Evolutionary conservation across 495 filamentous ascomycete species (phyloP), one percentile per base, ranked within the genome.

Genomic region (Penicillium roqueforti): DNA sequence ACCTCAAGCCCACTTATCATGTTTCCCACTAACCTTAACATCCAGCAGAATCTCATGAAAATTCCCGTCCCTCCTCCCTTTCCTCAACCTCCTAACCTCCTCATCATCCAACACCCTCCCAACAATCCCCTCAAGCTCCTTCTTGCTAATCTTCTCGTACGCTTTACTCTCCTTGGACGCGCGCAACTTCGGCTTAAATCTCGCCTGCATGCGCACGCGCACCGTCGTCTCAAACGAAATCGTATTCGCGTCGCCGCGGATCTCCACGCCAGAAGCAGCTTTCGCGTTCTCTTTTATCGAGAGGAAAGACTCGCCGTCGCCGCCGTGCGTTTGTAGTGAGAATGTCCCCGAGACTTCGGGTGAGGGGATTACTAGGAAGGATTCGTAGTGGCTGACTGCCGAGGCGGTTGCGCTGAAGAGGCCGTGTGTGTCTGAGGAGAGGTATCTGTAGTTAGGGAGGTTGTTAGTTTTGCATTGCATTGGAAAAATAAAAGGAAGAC

Each of bases 1-100:
- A 13, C n/a, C 32, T 36, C 63, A 83, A 56, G 85, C 85, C 76
- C 82, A 98, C 68, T 98, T 98, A 73, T 98, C 93, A 76, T 98
- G 93, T 73, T 96, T 97, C 51, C 84, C 87, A 71, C 93, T 96
- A 10, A 96, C 89, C 69, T 89, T 91, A 26, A 97, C 78, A 78
- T 96, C 86, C 51, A 98, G 70, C 56, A 97, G 67, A 48, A 80
- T 81, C 71, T 98, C 95, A 72, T 97, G 87, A 66, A 91, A 98
- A 68, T 92, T 83, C 1, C 93, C 69, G 66, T 96, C 89, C 67
- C 83, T 76, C 67, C 91, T 79, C 22, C 92, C 91, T 73, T 72
- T 87, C 79, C 91, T 91, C 68, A 98, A 69, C 65, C 66, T 81
- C 70, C 78, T 86, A 8, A 97, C 88, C 67, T 98, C 92, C 47